phyloP scores from a whole-genome alignment of 2,329 filamentous ascomycete genomes.

The Exophiala viscosa region DNA sequence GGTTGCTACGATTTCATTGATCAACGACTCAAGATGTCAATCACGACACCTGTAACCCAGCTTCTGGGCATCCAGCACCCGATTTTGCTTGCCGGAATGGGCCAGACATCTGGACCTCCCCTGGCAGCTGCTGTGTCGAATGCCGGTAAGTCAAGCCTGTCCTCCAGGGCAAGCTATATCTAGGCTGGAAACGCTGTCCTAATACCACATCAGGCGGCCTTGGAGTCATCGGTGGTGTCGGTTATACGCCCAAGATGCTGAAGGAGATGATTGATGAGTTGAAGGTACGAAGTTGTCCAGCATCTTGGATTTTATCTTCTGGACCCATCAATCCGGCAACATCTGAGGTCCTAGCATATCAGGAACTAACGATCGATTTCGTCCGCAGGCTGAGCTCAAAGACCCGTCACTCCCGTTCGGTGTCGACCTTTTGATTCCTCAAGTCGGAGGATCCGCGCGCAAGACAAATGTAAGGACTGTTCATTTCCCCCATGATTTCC shows the following conservation, averaged over 20 bases:
- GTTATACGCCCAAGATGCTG: constrained; percentile 64
- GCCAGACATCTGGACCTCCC: constrained; percentile 24
- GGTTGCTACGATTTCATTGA: no score
- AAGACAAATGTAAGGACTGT: constrained; percentile 56
- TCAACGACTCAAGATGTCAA: constrained; percentile 17
- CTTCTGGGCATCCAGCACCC: constrained; percentile 28
- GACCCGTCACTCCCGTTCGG: constrained; percentile 68
- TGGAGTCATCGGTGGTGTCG: constrained; percentile 29
- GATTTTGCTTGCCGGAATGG: constrained; percentile 29
- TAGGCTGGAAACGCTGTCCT: not conserved
- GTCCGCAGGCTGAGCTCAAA: constrained; percentile 53
- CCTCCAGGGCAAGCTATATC: not conserved
- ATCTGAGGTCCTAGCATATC: no score
- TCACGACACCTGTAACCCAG: constrained; percentile 24
- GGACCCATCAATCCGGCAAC: not conserved
- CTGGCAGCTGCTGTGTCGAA: constrained; percentile 29
- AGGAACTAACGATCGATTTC: not conserved
- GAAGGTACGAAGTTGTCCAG: constrained; percentile 11
- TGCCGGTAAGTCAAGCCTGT: constrained; percentile 14
- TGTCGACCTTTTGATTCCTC: constrained; percentile 75
- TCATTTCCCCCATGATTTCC: not conserved
- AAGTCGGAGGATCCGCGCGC: constrained; percentile 70
- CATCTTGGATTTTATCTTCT: not conserved
- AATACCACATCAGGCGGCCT: constrained; percentile 17
- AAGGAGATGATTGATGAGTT: constrained; percentile 58